Base-by-base conservation (phyloP, 352 stramenopile genomes). In the Phytophthora pinifolia region DNA sequence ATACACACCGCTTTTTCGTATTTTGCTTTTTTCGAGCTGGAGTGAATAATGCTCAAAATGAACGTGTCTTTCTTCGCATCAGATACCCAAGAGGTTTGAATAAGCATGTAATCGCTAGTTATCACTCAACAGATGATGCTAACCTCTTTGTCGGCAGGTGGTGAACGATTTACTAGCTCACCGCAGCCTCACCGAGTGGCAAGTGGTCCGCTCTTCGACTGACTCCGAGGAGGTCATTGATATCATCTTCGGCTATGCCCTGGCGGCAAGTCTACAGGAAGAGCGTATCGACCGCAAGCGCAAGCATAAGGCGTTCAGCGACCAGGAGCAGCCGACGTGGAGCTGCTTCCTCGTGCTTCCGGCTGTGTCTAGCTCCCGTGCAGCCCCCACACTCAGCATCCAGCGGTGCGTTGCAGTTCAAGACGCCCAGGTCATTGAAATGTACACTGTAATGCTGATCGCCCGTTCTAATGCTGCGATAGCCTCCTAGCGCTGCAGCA, bases 301-400 rank as follows among this genome's bases (percentile, higher is more conserved):
- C 15, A 85, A 85, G 33, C 42, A 56, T 8, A 70, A 52, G 12
- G 31, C 34, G 12, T 1, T 7, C 12, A 52, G 30, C 14, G 36
- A 35, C 22, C 48, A 39, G 1, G 54, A 66, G 25, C 14, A 60
- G 29, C 56, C 33, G 12, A 55, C 34, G 10, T 56, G 54, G 47
- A 68, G 62, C 46, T 65, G 62, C 45, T 80, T 84, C 49, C 38
- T 79, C 14, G 63, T 84, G 29, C 53, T 76, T 8, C 41, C 67
- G 14, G 67, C 49, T 14, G 44, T 66, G 18, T 66, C 46, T 30
- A 39, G 39, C 25, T 48, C 44, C 9, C 22, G 14, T 22, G 42
- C 20, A 0, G 32, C 52, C 0, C 42, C 54, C 38, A 62, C 52
- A 18, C 37, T 80, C 45, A 82, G 63, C 59, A 65, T 82, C 14